Evolutionary conservation across 2,329 filamentous ascomycete species (phyloP).

Genomic region (Sordariomycetes sp.): DNA sequence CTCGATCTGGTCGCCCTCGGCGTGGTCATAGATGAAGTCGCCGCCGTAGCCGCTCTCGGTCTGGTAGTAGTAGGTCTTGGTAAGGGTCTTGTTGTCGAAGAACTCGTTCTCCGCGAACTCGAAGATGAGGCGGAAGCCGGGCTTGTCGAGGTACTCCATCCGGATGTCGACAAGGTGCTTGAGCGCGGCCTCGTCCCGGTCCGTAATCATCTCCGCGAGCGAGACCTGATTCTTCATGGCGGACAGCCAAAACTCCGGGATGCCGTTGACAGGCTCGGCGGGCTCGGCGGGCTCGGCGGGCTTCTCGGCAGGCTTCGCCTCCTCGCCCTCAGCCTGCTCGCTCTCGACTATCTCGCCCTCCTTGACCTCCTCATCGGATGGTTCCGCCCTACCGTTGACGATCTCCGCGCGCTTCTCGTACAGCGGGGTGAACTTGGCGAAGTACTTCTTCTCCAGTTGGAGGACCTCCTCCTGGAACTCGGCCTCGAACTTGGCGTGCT

Average conservation of each 20-base stretch:
- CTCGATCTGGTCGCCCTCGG: conserved; percentile 94
- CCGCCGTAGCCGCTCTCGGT: conserved; percentile 97
- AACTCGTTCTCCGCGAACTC: conserved; percentile 92
- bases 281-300: conserved; percentile 38
- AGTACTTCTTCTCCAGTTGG: conserved; percentile 98
- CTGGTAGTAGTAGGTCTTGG: conserved; percentile 98
- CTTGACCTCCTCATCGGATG: conserved; percentile 74
- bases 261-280: conserved; percentile 52
- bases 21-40: conserved; percentile 99
- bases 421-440: conserved; percentile 93
- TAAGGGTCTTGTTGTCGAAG: conserved; percentile 94
- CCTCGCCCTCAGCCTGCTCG: conserved; percentile 34
- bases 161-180: conserved; percentile 85
- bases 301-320: conserved; percentile 40
- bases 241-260: conserved; percentile 98
- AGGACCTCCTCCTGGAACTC: conserved; percentile 98
- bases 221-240: conserved; percentile 99
- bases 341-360: conserved; percentile 68
- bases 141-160: conserved; percentile 98
- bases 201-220: conserved; percentile 96
- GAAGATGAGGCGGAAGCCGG: conserved; percentile 96
- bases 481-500: conserved; percentile 95
- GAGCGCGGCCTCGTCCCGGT: conserved; percentile 87
- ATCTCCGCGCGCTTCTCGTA: conserved; percentile 93
- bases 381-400: conserved; percentile 76